Evolutionary conservation across 805 yeast genomes (phyloP).

Genomic region (Kuraishia ogatae): DNA sequence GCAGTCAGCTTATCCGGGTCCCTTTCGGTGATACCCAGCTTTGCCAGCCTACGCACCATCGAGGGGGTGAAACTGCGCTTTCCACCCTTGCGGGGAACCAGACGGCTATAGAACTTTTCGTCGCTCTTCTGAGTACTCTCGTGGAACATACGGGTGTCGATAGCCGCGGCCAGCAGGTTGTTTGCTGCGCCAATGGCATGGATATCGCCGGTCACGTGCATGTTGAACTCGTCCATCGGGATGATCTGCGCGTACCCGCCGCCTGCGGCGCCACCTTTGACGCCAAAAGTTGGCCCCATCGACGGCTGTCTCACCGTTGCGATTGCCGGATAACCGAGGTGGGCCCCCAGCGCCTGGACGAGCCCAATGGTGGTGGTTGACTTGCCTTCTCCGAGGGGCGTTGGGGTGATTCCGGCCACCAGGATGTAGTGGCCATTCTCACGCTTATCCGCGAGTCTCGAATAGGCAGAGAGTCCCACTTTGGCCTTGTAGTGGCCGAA

Average conservation of each 20-base stretch:
- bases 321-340: conserved; percentile 69
- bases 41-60: conserved; percentile 66
- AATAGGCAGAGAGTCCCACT: conserved; percentile 59
- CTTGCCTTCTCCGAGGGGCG: conserved; percentile 97
- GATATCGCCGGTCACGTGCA: conserved; percentile 96
- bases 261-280: conserved; percentile 99
- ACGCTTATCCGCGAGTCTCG: conserved; percentile 50
- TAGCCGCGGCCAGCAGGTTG: conserved; percentile 90
- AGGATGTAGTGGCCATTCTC: conserved; percentile 80
- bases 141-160: conserved; percentile 95
- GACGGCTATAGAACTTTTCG: conserved; percentile 69
- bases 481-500: conserved; percentile 90
- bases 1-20: conserved; percentile 73
- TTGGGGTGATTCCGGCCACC: conserved; percentile 97
- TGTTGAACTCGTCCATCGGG: conserved; percentile 97
- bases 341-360: conserved; percentile 95
- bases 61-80: conserved; percentile 69
- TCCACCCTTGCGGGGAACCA: conserved; percentile 84
- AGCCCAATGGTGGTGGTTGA: conserved; percentile 93
- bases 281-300: conserved; percentile 98
- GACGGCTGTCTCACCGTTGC: conserved; percentile 97
- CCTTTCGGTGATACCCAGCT: conserved; percentile 73
- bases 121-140: conserved; percentile 78
- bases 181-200: conserved; percentile 95
- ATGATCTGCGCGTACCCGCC: conserved; percentile 98